Percentiles rank a stretch among this genome's conserved stretches.
phyloP scores from a whole-genome alignment of 208 protist genomes.

The Trypanosoma caninum region DNA sequence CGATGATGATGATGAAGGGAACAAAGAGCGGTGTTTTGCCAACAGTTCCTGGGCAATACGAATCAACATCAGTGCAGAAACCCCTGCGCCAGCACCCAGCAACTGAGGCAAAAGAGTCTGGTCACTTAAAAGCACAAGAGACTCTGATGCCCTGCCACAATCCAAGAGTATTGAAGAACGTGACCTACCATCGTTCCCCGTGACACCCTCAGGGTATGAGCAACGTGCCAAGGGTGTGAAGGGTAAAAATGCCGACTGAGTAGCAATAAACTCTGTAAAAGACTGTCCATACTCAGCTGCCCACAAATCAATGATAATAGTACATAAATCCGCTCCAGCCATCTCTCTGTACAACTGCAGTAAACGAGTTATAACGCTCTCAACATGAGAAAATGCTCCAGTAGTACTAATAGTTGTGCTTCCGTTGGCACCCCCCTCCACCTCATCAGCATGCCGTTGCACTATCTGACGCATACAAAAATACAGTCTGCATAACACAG shows the following conservation, averaged over 20 bases:
- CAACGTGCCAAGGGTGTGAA: background rate
- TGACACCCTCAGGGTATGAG: background rate
- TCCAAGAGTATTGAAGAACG: background rate
- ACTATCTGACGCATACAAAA: background rate
- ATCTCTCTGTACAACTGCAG: slow-evolving; percentile 4
- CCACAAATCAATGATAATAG: slow-evolving; percentile 13
- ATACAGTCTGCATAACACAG: slow-evolving; percentile 13
- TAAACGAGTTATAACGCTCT: slow-evolving; percentile 1
- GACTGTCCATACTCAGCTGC: background rate
- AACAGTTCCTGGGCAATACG: background rate
- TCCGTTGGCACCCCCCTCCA: too few species aligned
- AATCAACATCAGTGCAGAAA: background rate
- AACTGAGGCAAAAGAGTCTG: background rate
- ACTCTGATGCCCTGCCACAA: background rate
- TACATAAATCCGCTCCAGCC: slow-evolving; percentile 4
- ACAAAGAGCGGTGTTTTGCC: background rate
- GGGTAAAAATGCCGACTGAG: background rate
- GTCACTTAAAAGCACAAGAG: background rate
- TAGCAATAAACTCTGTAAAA: background rate
- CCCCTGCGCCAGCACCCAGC: background rate
- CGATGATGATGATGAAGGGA: background rate
- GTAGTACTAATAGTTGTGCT: too few species aligned
- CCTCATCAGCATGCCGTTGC: background rate
- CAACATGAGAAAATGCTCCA: background rate
- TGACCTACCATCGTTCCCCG: background rate